A percentile compares a stretch with the other conserved stretches of the same genome.
Evolutionary conservation across 2,329 filamentous ascomycete genomes (phyloP).

Genomic region (Fusarium nematophilum): DNA sequence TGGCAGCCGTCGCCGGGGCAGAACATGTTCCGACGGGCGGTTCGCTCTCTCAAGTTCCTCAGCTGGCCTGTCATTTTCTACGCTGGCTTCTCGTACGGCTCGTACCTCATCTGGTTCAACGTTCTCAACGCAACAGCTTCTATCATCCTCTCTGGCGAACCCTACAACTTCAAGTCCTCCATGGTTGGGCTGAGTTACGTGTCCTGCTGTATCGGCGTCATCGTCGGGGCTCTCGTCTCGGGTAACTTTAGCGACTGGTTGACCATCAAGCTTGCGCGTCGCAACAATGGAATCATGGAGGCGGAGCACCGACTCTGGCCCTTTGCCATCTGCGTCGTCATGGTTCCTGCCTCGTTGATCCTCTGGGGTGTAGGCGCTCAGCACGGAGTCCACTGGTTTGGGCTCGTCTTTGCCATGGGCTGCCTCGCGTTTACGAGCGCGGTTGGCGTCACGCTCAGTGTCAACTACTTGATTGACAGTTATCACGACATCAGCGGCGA

Average conservation of each 20-base stretch:
- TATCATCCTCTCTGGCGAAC: slow-evolving; percentile 51
- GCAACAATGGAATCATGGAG: slow-evolving; percentile 55
- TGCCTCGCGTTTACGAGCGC: slow-evolving; percentile 49
- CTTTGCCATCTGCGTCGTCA: slow-evolving; percentile 46
- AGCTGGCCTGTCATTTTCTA: slow-evolving; percentile 57
- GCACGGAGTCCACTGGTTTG: slow-evolving; percentile 55
- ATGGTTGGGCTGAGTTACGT: slow-evolving; percentile 55
- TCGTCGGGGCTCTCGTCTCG: slow-evolving; percentile 44
- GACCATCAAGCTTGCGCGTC: slow-evolving; percentile 52
- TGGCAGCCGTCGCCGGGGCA: slow-evolving; percentile 49
- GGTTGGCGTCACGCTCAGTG: slow-evolving; percentile 50
- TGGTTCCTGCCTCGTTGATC: slow-evolving; percentile 45
- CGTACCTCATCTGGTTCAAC: slow-evolving; percentile 57
- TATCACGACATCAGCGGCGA: slow-evolving; percentile 55
- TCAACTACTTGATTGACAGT: slow-evolving; percentile 55
- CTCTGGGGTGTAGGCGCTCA: slow-evolving; percentile 52
- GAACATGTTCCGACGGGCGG: slow-evolving; percentile 51
- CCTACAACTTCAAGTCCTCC: slow-evolving; percentile 53
- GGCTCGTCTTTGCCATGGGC: slow-evolving; percentile 55
- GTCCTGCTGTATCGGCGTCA: slow-evolving; percentile 50
- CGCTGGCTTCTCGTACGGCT: slow-evolving; percentile 56
- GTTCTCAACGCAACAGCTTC: slow-evolving; percentile 57
- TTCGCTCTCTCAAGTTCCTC: slow-evolving; percentile 51
- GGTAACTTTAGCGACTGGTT: slow-evolving; percentile 53
- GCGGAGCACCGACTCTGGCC: slow-evolving; percentile 57